Evolutionary conservation across 257 asterid species (phyloP).

Genomic region (Apocynum venetum): DNA sequence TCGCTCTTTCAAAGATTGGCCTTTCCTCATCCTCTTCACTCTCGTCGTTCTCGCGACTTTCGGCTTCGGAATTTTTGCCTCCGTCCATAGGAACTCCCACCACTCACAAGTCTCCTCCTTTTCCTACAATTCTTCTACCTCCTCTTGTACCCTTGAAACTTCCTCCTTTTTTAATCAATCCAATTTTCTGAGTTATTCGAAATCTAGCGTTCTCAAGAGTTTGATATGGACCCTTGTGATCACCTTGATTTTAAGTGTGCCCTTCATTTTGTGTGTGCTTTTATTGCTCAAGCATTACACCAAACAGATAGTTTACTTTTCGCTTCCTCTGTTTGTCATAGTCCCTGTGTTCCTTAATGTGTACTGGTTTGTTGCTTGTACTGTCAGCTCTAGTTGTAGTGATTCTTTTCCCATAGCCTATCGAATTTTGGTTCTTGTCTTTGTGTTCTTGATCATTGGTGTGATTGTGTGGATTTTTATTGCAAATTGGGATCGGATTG

Average conservation of each 20-base stretch:
- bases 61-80: constrained; percentile 80
- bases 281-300: constrained; percentile 72
- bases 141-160: constrained; percentile 45
- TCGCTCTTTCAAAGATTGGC: constrained; percentile 62
- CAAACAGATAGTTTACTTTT: constrained; percentile 76
- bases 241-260: constrained; percentile 59
- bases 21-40: constrained; percentile 58
- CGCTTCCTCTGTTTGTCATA: constrained; percentile 78
- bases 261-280: constrained; percentile 58
- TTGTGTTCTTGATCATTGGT: constrained; percentile 71
- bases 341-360: constrained; percentile 69
- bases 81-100: constrained; percentile 63
- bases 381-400: constrained; percentile 65
- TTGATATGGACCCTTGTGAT: constrained; percentile 81
- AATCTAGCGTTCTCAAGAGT: constrained; percentile 47
- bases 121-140: constrained; percentile 45
- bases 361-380: constrained; percentile 94
- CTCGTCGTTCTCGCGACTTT: constrained; percentile 61
- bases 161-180: constrained; percentile 20
- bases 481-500: constrained; percentile 81
- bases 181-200: constrained; percentile 22
- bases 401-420: constrained; percentile 69
- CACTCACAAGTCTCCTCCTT: constrained; percentile 47
- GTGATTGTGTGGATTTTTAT: constrained; percentile 84
- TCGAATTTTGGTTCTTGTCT: constrained; percentile 60